A percentile compares a stretch with the other conserved stretches of the same genome.
Conservation (phyloP, 768 basidiomycete species). For the Naematelia aurantialba region DNA sequence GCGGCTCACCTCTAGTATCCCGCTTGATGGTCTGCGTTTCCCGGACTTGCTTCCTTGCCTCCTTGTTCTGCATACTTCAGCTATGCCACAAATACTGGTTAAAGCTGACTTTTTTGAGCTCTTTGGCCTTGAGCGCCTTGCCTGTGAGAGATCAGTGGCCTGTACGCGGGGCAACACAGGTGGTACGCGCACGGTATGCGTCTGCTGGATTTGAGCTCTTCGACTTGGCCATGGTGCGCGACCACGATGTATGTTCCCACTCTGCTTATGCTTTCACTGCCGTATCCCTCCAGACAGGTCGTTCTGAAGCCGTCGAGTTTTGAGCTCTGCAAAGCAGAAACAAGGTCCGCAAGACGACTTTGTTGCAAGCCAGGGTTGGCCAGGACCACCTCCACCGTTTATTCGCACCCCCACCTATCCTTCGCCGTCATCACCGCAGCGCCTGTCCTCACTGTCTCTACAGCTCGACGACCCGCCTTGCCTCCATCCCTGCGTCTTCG, state of each 20-base stretch:
- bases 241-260: too few relatives aligned
- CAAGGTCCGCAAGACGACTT: too few relatives aligned
- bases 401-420: background rate
- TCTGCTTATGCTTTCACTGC: too few relatives aligned
- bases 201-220: conserved; percentile 92
- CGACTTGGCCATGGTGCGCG: conserved; percentile 67
- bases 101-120: conserved; percentile 78
- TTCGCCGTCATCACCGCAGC: background rate
- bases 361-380: background rate
- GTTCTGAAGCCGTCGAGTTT: background rate
- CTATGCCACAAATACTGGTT: background rate
- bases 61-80: conserved; percentile 70
- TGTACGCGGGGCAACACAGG: conserved; percentile 1
- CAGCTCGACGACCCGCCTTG: too few relatives aligned
- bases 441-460: background rate
- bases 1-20: conserved; percentile 69
- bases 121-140: conserved; percentile 88
- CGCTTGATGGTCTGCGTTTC: conserved; percentile 92
- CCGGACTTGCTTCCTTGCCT: conserved; percentile 70
- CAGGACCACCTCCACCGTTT: background rate
- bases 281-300: background rate
- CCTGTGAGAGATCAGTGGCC: too few relatives aligned
- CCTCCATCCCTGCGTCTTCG: too few relatives aligned
- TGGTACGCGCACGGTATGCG: conserved; percentile 64
- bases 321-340: too few relatives aligned